Evolutionary conservation across 768 basidiomycete genomes (phyloP).

Genomic region (Serendipita sp.): DNA sequence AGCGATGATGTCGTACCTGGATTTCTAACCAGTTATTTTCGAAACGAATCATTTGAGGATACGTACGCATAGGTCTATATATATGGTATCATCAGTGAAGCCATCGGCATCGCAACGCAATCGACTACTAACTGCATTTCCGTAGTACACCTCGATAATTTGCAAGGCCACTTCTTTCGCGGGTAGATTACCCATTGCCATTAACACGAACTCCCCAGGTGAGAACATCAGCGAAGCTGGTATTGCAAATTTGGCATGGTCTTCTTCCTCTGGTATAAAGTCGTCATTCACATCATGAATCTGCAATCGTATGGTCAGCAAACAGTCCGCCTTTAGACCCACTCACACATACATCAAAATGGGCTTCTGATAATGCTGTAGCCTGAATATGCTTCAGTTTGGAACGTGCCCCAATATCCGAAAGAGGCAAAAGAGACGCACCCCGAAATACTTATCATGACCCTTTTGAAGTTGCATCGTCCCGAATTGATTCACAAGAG

Average conservation of each 20-base stretch:
- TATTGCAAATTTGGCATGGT: background rate
- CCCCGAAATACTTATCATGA: background rate
- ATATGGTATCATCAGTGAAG: background rate
- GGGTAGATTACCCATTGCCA: background rate
- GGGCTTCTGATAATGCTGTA: background rate
- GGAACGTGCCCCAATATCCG: background rate
- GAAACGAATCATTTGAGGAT: background rate
- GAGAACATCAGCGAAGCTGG: background rate
- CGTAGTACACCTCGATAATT: background rate
- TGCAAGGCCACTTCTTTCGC: background rate
- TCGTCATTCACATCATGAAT: background rate
- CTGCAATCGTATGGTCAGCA: background rate
- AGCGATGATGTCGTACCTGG: slow-evolving; percentile 1
- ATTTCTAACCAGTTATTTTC: background rate
- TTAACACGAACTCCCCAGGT: background rate
- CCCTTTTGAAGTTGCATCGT: background rate
- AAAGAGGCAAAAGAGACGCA: background rate
- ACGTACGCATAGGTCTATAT: slow-evolving; percentile 6
- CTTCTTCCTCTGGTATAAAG: background rate
- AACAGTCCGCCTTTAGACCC: background rate
- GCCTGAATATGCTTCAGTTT: background rate
- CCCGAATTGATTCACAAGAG: slow-evolving; percentile 1
- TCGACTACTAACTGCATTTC: background rate
- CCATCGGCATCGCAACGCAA: too few species aligned
- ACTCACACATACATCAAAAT: background rate